phyloP scores from a whole-genome alignment of 805 yeast genomes.

The Sugiyamaella mastotermitis region DNA sequence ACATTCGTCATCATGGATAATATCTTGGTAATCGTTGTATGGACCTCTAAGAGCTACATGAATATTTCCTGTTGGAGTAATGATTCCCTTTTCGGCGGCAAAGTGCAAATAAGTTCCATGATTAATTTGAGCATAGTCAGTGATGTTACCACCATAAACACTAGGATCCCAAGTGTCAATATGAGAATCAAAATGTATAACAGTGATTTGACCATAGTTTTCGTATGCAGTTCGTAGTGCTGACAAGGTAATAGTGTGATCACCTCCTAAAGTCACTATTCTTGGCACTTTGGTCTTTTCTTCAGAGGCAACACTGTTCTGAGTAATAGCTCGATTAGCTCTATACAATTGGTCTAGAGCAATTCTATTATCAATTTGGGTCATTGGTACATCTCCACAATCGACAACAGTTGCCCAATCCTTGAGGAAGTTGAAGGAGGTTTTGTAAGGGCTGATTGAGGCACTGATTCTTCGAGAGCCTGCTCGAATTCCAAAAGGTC shows the following conservation, averaged over 20 bases:
- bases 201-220: conserved; percentile 56
- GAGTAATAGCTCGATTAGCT: conserved; percentile 40
- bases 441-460: conserved; percentile 41
- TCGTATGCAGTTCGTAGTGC: conserved; percentile 56
- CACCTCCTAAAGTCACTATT: conserved; percentile 69
- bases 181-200: conserved; percentile 68
- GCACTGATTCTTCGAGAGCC: conserved; percentile 36
- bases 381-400: conserved; percentile 63
- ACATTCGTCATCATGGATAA: conserved; percentile 52
- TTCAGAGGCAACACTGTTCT: conserved; percentile 25
- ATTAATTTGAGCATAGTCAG: conserved; percentile 52
- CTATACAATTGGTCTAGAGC: conserved; percentile 53
- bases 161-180: conserved; percentile 67
- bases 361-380: conserved; percentile 55
- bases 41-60: conserved; percentile 69
- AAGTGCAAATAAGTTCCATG: conserved; percentile 69
- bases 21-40: conserved; percentile 44
- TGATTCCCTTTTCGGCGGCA: conserved; percentile 62
- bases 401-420: conserved; percentile 46
- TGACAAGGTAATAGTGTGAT: conserved; percentile 68
- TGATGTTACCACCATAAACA: conserved; percentile 55
- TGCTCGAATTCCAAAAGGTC: conserved; percentile 43
- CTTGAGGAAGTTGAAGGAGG: conserved; percentile 55
- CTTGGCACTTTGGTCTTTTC: conserved; percentile 39
- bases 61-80: conserved; percentile 40